Base-by-base conservation (phyloP, 257 asterid species). In the Solanum arcanum region DNA sequence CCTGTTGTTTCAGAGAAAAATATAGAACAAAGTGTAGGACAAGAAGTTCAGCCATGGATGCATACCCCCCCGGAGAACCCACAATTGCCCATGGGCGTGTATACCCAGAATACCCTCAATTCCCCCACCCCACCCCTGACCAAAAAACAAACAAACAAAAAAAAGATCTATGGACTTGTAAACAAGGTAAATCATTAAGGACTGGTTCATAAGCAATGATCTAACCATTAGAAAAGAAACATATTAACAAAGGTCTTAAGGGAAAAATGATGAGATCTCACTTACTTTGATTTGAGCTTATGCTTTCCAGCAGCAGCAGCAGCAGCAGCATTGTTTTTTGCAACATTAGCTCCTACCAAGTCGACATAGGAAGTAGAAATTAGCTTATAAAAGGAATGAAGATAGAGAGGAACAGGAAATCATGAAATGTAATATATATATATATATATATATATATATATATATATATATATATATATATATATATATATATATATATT, bases 261-360 rank as follows among this genome's bases (percentile, higher is more conserved):
- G 59, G 64, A 18, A 27, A 14, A 59, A 14, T 68, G 41, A 18
- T 73, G 33, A 69, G 49, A 70, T 74, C 23, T 86, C 72, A 91
- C 98, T 92, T 94, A 94, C 99, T 90, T 92, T 46, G 91, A 83
- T 84, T 87, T 89, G 47, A 87, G 41, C 85, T 42, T 82, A 88
- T 12, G 82, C 86, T 86, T 82, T 62, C 64, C 64, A 56, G 86
- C 86, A 75, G 87, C 89, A 76, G 84, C 62, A 52, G 86, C 86
- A 75, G 88, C 89, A 76, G 83, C 59, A 20, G 72, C 84, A 75
- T 86, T 87, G 35, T 27, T 88, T 88, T 88, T 86, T 46, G 84
- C 90, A 88, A 62, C 89, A 70, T 59, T 78, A 75, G 89, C 69
- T 86, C 91, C 98, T 95, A 95, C 18, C 72, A 89, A 83, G 47